A percentile compares a stretch with the other conserved stretches of the same genome.
Conservation (phyloP, 441 rosid species). For the Biscutella laevigata region DNA sequence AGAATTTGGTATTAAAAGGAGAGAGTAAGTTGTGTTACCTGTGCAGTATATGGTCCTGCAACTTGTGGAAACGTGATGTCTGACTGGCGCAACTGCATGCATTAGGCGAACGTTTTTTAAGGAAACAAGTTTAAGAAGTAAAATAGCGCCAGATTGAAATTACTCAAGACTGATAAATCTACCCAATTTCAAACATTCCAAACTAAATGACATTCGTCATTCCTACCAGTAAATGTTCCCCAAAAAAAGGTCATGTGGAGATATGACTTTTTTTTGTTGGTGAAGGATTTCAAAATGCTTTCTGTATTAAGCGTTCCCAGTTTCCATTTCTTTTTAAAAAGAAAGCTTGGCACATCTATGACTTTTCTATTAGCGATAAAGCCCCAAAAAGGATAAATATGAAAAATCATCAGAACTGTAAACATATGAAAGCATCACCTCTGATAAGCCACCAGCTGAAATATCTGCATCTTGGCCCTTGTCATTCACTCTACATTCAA, state of each 20-base stretch:
- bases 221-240: background rate
- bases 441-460: constrained; percentile 40
- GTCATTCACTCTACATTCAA: constrained; percentile 53
- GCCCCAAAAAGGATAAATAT: background rate
- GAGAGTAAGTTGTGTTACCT: constrained; percentile 33
- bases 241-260: background rate
- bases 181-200: background rate
- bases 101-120: constrained; percentile 10
- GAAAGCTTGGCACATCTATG: background rate
- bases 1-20: background rate
- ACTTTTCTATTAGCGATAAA: background rate
- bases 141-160: background rate
- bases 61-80: constrained; percentile 56
- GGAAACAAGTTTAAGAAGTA: background rate
- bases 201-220: background rate
- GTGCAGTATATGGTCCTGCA: constrained; percentile 29
- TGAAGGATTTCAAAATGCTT: background rate
- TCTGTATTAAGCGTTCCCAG: background rate
- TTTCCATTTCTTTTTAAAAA: background rate
- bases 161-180: background rate
- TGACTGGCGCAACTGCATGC: constrained; percentile 57
- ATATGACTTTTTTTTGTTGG: background rate
- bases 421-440: constrained; percentile 39
- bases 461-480: constrained; percentile 38
- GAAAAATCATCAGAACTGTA: constrained; percentile 4